Evolutionary conservation across 352 stramenopile genomes (phyloP).

Genomic region (Globisporangium heterothallicum): DNA sequence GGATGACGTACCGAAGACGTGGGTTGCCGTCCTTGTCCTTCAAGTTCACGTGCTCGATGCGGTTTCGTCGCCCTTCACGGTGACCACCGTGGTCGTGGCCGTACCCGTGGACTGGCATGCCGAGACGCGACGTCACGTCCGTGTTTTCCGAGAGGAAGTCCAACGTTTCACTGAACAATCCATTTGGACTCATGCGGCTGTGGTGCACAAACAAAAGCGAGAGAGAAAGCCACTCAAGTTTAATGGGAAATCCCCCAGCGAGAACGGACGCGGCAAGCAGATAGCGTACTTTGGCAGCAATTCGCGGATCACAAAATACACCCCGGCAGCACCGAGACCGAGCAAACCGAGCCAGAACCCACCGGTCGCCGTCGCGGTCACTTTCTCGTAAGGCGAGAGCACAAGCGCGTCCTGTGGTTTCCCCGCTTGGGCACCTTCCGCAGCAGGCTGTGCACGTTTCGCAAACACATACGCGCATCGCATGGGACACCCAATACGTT

Average conservation of each 20-base stretch:
- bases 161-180: constrained; percentile 72
- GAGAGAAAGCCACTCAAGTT: constrained; percentile 2
- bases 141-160: constrained; percentile 72
- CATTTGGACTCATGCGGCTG: constrained; percentile 83
- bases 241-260: too few relatives aligned
- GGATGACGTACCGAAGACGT: constrained; percentile 49
- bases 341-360: constrained; percentile 86
- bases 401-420: constrained; percentile 74
- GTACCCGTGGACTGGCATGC: constrained; percentile 90
- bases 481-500: too few relatives aligned
- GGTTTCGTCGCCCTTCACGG: constrained; percentile 92
- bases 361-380: constrained; percentile 85
- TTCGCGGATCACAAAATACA: constrained; percentile 91
- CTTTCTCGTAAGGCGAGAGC: constrained; percentile 92
- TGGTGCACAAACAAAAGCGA: neutral
- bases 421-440: constrained; percentile 34
- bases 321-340: constrained; percentile 79
- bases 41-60: constrained; percentile 93
- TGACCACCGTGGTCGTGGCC: constrained; percentile 90
- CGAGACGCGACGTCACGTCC: constrained; percentile 74
- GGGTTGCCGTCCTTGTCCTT: constrained; percentile 82
- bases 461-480: too few relatives aligned
- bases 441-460: too few relatives aligned
- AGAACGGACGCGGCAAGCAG: too few relatives aligned
- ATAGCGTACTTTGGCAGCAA: constrained; percentile 82